Base-by-base conservation (phyloP, 202 grass and related monocot species). In the Tripidium arundinaceum region DNA sequence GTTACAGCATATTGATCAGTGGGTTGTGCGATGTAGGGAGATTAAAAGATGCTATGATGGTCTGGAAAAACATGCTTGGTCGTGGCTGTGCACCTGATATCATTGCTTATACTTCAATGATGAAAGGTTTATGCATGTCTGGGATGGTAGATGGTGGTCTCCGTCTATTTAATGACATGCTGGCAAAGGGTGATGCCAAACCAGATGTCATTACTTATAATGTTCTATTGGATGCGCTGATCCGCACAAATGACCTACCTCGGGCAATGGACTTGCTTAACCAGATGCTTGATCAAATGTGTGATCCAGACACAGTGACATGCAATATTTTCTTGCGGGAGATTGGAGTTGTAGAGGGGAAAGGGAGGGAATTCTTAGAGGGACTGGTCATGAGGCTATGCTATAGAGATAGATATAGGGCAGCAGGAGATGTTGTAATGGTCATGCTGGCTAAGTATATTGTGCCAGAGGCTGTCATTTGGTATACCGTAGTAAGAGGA, bases 21-120 rank as follows among this genome's bases (percentile, higher is more conserved):
- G 92, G 92, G 31, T 68, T 98, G 27, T 98, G 92, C 59, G 85
- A 86, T 71, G 57, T 84, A 15, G 92, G 95, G 38, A 91, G 65
- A 90, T 77, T 94, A 33, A 94, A 95, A 82, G 88, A 98, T 59
- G 88, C 90, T 62, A 91, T 95, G 95, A 98, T 95, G 92, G 86
- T 94, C 27, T 98, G 95, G 95, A 98, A 95, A 84, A 69, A 90
- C 76, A 98, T 98, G 95, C 72, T 92, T 68, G 76, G 19, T 28
- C 65, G 63, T 83, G 95, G 90, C 16, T 93, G 86, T 57, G 37
- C 58, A 18, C 92, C 95, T 15, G 90, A 98, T 72, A 87, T 78
- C 41, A 77, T 98, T 57, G 92, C 92, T 18, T 95, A 95, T 88
- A 95, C 85, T 70, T 94, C 92, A 7, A 98, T 95, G 84, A 95